Base-by-base conservation (phyloP, 352 stramenopile genomes). In the Thraustochytrium sp. region DNA sequence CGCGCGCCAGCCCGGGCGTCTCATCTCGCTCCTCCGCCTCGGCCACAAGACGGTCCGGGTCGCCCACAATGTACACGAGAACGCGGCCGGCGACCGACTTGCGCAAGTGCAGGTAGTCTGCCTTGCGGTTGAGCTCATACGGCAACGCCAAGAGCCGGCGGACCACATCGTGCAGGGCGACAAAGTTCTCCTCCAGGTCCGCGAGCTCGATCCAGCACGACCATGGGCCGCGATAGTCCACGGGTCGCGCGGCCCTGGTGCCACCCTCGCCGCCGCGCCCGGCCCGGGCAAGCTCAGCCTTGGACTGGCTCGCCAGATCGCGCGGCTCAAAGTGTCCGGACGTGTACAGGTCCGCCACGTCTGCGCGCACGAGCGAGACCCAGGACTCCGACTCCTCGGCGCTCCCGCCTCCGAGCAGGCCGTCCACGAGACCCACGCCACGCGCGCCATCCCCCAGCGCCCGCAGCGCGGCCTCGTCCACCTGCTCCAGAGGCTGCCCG, bases 101-200 rank as follows among this genome's bases (percentile, higher is more conserved):
- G 18, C 93, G 72, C 29, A 89, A 86, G 29, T 86, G 85, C 0
- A 82, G 84, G 8, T 86, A 59, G 0, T 86, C 83, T 1, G 86
- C 85, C 72, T 94, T 94, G 26, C 80, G 85, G 76, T 96, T 96
- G 85, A 96, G 91, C 75, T 95, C 91, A 64, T 89, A 93, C 3
- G 92, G 90, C 29, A 96, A 74, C 2, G 89, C 90, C 56, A 93
- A 89, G 29, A 95, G 61, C 48, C 92, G 92, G 36, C 92, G 88
- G 31, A 94, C 73, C 16, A 96, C 51, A 76, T 96, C 92, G 0
- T 87, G 87, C 0, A 95, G 55, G 5, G 91, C 91, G 0, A 90
- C 90, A 82, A 91, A 95, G 44, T 90, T 87, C 23, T 83, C 68
- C 37, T 42, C 78, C 16, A 86, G 44, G 18, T 80, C 21, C 18